Evolutionary conservation across 192 early-diverging fungal species (phyloP), one percentile per base, ranked within the genome.

Genomic region (Coemansia sp.): DNA sequence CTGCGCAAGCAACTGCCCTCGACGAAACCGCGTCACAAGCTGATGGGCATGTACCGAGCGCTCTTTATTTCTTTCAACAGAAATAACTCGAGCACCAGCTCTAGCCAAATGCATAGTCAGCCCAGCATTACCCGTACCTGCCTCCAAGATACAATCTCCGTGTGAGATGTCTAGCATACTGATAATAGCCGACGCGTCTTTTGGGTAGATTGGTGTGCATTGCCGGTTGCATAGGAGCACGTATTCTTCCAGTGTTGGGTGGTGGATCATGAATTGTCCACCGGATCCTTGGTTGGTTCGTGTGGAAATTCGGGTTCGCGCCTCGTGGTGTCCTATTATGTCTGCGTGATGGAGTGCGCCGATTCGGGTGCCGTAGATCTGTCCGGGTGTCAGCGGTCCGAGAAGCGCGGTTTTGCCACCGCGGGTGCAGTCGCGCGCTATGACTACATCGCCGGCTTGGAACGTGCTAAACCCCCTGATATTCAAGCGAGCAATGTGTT

Each of bases 121-220:
- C 24, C 84, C 84, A 1, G 84, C 89, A 56, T 91, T 91, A 0
- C 89, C 89, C 0, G 89, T 91, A 0, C 89, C 89, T 0, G 88
- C 89, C 66, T 91, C 89, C 10, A 91, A 67, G 12, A 91, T 64
- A 40, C 79, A 73, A 19, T 85, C 85, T 10, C 85, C 88, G 2
- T 82, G 77, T 5, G 72, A 64, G 3, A 88, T 42, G 58, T 91
- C 89, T 20, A 91, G 70, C 59, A 91, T 70, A 22, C 74, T 72
- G 2, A 87, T 62, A 15, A 79, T 73, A 0, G 65, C 59, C 20
- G 73, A 60, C 0, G 89, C 86, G 53, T 91, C 89, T 38, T 89
- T 89, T 0, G 89, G 88, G 57, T 91, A 91, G 39, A 91, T 89
- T 9, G 88, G 88, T 6, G 79, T 82, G 40, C 74, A 66, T 29